Percentiles rank a stretch among this genome's conserved stretches.
These are phyloP conservation scores for Acer saccharum DNA, from an alignment of 345 rosid species.

Conservation along the genomic window DNA sequence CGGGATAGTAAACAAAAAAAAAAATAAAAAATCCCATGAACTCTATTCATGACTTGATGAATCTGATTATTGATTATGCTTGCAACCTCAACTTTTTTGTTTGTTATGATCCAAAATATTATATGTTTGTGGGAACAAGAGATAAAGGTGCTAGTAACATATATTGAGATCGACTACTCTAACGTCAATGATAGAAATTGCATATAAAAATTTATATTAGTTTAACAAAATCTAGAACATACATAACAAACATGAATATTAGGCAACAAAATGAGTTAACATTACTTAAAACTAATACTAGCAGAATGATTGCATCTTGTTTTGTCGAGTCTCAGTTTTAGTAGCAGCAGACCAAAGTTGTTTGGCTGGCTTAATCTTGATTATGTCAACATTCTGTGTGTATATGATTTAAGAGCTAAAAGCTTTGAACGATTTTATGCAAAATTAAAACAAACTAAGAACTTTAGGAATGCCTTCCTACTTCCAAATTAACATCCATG, in stretches of 20 bases:
- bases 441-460: not conserved
- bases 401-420: not conserved
- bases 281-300: not conserved
- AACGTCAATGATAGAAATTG: not conserved
- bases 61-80: not conserved
- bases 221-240: too few relatives aligned
- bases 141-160: not conserved
- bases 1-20: not conserved
- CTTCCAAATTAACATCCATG: conserved; percentile 13
- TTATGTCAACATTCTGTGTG: not conserved
- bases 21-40: too few relatives aligned
- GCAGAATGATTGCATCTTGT: not conserved
- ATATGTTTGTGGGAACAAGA: not conserved
- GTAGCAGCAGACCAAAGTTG: not conserved
- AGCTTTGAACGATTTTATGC: conserved; percentile 6
- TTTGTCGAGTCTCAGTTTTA: not conserved
- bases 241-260: too few relatives aligned
- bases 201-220: not conserved
- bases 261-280: too few relatives aligned
- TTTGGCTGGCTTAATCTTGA: conserved; percentile 8
- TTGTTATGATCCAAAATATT: conserved; percentile 1
- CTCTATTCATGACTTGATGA: not conserved
- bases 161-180: conserved; percentile 5
- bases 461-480: conserved; percentile 2
- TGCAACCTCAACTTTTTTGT: not conserved